Percentiles rank a stretch among this genome's conserved stretches.
These are phyloP conservation scores for Aurifilum marmelostoma DNA, from an alignment of 2,329 filamentous ascomycete genomes.

Conservation along the genomic window DNA sequence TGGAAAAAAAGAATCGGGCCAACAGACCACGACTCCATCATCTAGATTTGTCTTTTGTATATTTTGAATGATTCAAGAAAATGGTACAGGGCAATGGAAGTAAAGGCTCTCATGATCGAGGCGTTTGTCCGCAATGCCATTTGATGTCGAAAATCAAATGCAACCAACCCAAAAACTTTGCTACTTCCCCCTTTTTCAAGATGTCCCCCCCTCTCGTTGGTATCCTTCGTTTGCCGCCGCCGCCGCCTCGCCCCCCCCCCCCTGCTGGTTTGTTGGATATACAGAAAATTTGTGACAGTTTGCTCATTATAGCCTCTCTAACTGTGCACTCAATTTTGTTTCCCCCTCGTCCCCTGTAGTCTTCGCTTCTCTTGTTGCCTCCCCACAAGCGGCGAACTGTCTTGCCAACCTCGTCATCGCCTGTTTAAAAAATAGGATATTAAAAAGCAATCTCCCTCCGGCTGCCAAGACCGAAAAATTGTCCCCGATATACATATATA, in stretches of 20 bases:
- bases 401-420: slow-evolving; percentile 26
- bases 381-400: slow-evolving; percentile 28
- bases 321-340: slow-evolving; percentile 12
- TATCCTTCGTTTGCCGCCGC: slow-evolving; percentile 3
- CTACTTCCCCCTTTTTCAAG: not conserved
- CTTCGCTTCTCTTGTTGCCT: slow-evolving; percentile 26
- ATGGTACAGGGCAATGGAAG: slow-evolving; percentile 25
- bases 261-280: slow-evolving; percentile 10
- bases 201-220: not conserved
- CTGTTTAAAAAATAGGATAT: slow-evolving; percentile 31
- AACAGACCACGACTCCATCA: slow-evolving; percentile 10
- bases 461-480: slow-evolving; percentile 34
- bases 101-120: slow-evolving; percentile 19
- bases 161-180: not conserved
- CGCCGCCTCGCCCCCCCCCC: not conserved
- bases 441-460: slow-evolving; percentile 36
- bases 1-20: not conserved
- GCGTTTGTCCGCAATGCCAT: slow-evolving; percentile 22
- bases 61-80: slow-evolving; percentile 19
- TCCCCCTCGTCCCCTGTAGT: slow-evolving; percentile 28
- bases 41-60: slow-evolving; percentile 26
- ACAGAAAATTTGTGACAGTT: slow-evolving; percentile 13
- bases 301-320: slow-evolving; percentile 17
- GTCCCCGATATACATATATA: slow-evolving; percentile 38
- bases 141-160: slow-evolving; percentile 22